Percentiles rank a stretch among this genome's conserved stretches.
Conservation (phyloP, 129 eudicot genomes). For the Centella asiatica region DNA sequence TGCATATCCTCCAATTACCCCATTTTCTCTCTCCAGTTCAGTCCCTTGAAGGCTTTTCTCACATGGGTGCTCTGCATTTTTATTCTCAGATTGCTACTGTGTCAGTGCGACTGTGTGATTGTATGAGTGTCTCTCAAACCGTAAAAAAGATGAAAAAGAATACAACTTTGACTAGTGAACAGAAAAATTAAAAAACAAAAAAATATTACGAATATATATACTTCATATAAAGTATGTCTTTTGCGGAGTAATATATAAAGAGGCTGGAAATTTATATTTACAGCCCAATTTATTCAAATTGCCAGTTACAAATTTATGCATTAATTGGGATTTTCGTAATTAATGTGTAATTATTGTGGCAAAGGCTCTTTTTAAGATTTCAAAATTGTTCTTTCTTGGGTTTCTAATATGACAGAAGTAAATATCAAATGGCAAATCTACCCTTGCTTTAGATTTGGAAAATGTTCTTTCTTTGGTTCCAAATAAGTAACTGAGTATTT, state of each 20-base stretch:
- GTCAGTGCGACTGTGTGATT: too few species aligned
- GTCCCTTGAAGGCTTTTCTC: background rate
- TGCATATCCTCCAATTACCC: slow-evolving; percentile 6
- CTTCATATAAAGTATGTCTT: background rate
- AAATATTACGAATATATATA: background rate
- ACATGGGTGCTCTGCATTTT: background rate
- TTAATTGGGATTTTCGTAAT: background rate
- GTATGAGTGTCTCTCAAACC: background rate
- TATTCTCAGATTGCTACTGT: slow-evolving; percentile 9
- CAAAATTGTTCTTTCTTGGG: slow-evolving; percentile 8
- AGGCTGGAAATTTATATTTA: background rate
- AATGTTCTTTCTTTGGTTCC: too few species aligned
- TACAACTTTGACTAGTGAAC: background rate
- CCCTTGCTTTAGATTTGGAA: too few species aligned
- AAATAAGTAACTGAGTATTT: too few species aligned
- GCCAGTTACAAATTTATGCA: background rate
- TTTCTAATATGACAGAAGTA: background rate
- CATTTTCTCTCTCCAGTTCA: slow-evolving; percentile 8
- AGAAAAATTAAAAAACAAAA: background rate
- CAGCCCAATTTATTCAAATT: background rate
- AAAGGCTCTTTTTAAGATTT: too few species aligned
- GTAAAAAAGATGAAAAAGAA: background rate
- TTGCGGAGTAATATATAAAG: background rate
- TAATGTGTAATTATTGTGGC: background rate
- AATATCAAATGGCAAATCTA: too few species aligned